phyloP scores from a whole-genome alignment of 495 filamentous ascomycete species.

The Cercophora sp. region DNA sequence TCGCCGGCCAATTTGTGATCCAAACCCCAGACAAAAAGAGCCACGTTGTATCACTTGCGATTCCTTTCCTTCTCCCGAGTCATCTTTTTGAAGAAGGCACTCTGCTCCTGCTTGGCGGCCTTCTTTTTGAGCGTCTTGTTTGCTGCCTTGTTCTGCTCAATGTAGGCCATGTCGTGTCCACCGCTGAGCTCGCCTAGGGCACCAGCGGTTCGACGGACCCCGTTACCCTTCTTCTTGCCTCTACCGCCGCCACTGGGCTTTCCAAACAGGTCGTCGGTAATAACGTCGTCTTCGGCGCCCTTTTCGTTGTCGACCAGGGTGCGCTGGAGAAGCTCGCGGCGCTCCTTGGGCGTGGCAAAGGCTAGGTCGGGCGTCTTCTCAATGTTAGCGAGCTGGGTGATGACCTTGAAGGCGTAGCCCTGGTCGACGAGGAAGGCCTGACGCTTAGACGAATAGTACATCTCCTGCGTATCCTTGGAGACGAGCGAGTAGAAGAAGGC shows the following conservation, averaged over 20 bases:
- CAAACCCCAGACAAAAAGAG: too few species aligned
- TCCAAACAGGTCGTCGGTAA: conserved; percentile 80
- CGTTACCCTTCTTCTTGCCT: conserved; percentile 38
- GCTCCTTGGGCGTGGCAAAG: conserved; percentile 74
- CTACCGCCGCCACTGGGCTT: conserved; percentile 31
- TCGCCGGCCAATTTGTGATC: too few species aligned
- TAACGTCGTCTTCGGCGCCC: conserved; percentile 69
- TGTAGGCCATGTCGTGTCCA: conserved; percentile 94
- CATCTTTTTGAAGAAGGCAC: conserved; percentile 73
- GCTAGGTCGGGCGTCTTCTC: conserved; percentile 77
- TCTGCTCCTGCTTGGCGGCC: conserved; percentile 55
- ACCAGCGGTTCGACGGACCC: conserved; percentile 72
- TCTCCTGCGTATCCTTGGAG: conserved; percentile 94
- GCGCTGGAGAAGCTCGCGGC: conserved; percentile 81
- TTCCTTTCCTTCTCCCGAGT: conserved; percentile 58
- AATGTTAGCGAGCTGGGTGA: conserved; percentile 90
- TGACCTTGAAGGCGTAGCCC: conserved; percentile 98
- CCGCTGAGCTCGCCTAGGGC: conserved; percentile 81
- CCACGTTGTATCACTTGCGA: conserved; percentile 11
- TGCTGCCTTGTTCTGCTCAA: conserved; percentile 82
- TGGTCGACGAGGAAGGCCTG: conserved; percentile 98
- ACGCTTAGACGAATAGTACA: conserved; percentile 96
- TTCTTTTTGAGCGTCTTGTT: conserved; percentile 62
- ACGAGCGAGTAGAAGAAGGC: conserved; percentile 99
- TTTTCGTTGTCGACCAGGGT: conserved; percentile 90